Evolutionary conservation across 306 rosid genomes (phyloP).

Genomic region (Abrus pulchellus): DNA sequence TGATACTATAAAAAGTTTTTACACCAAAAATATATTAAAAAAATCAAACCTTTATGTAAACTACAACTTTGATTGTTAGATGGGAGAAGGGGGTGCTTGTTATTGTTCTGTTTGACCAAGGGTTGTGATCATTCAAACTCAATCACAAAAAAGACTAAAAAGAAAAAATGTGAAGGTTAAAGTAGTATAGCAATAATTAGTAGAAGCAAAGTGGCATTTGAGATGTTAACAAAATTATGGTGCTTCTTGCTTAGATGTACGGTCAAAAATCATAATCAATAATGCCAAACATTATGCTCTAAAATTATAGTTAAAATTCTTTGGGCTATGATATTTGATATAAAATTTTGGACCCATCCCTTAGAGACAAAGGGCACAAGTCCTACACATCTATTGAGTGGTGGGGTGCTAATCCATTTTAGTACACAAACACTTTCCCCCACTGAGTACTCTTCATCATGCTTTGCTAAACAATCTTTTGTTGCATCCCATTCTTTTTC

Average conservation of each 20-base stretch:
- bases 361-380: constrained; percentile 12
- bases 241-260: constrained; percentile 40
- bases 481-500: constrained; percentile 22
- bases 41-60: too few species aligned
- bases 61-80: too few species aligned
- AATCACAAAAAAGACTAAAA: constrained; percentile 26
- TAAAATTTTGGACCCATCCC: constrained; percentile 48
- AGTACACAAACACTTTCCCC: constrained; percentile 41
- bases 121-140: neutral
- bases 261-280: constrained; percentile 21
- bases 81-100: too few species aligned
- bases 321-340: constrained; percentile 41
- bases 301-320: constrained; percentile 31
- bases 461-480: constrained; percentile 44
- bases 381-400: constrained; percentile 29
- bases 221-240: constrained; percentile 42
- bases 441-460: constrained; percentile 48
- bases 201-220: constrained; percentile 29
- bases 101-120: too few species aligned
- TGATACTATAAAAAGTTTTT: too few species aligned
- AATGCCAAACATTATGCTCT: constrained; percentile 41
- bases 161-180: constrained; percentile 39
- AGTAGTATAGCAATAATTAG: constrained; percentile 31
- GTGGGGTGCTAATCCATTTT: constrained; percentile 35
- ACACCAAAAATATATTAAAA: too few species aligned